A percentile compares a stretch with the other conserved stretches of the same genome.
phyloP scores from a whole-genome alignment of 306 rosid species.

The Carpinus viminea region DNA sequence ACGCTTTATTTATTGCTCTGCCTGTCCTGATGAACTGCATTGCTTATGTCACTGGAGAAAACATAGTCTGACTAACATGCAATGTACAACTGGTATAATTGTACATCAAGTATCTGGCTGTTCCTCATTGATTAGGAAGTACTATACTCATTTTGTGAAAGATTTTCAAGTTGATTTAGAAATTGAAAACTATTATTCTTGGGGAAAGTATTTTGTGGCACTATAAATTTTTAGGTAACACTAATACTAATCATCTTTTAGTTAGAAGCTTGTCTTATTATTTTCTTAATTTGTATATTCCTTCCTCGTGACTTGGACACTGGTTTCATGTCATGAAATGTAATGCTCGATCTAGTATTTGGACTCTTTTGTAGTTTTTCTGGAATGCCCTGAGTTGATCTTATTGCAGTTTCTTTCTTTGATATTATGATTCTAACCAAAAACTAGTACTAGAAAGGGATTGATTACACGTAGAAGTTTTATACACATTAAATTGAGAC shows the following conservation, averaged over 20 bases:
- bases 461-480: slow-evolving; percentile 9
- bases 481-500: slow-evolving; percentile 35
- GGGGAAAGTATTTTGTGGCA: background rate
- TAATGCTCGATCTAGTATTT: background rate
- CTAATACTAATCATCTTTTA: background rate
- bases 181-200: background rate
- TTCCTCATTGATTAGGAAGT: background rate
- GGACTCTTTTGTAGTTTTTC: background rate
- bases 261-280: background rate
- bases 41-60: background rate
- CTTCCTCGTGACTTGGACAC: background rate
- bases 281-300: background rate
- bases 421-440: background rate
- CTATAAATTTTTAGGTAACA: background rate
- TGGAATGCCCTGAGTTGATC: background rate
- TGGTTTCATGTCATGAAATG: background rate
- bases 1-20: background rate
- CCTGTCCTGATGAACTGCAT: background rate
- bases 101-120: background rate
- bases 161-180: background rate
- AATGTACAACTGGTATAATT: background rate
- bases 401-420: background rate
- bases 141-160: background rate
- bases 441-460: background rate
- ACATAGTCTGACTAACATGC: background rate